These are phyloP conservation scores for Obelidium mucronatum DNA, from an alignment of 192 early-diverging fungal genomes.

Conservation along the genomic window DNA sequence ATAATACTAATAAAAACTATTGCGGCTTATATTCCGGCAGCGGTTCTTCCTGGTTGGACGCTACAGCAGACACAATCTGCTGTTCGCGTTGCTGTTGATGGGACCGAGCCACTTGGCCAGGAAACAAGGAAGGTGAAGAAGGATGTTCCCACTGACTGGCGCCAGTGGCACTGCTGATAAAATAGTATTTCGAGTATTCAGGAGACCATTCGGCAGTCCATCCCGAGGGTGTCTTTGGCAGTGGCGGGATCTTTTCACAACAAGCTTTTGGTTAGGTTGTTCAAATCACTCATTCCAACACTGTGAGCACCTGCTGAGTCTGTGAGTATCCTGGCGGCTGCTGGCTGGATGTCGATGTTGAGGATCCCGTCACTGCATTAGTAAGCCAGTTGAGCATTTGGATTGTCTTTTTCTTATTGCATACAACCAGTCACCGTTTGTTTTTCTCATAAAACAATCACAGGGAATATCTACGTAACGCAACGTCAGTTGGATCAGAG, in stretches of 20 bases:
- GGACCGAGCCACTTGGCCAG: slow-evolving; percentile 8
- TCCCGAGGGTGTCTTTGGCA: slow-evolving; percentile 4
- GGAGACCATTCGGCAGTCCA: slow-evolving; percentile 30
- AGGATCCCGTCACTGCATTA: too few relatives aligned
- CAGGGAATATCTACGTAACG: too few relatives aligned
- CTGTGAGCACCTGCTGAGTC: background rate
- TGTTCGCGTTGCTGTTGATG: background rate
- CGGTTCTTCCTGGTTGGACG: background rate
- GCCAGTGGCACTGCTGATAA: background rate
- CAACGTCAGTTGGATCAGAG: too few relatives aligned
- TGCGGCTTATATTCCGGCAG: background rate
- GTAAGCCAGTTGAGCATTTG: too few relatives aligned
- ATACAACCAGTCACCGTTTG: too few relatives aligned
- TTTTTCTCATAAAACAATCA: too few relatives aligned
- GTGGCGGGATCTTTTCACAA: slow-evolving; percentile 4
- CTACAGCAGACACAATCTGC: background rate
- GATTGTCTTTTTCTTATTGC: too few relatives aligned
- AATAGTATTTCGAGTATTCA: slow-evolving; percentile 19
- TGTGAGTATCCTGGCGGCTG: background rate
- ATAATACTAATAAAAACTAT: background rate
- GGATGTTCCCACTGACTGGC: slow-evolving; percentile 19
- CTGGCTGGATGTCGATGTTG: too few relatives aligned
- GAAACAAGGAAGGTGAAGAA: background rate
- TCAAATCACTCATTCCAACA: background rate
- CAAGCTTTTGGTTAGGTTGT: background rate